Evolutionary conservation across 139 green algal species (phyloP), one percentile per base, ranked within the genome.

Genomic region (Limnomonas spitsbergensis): DNA sequence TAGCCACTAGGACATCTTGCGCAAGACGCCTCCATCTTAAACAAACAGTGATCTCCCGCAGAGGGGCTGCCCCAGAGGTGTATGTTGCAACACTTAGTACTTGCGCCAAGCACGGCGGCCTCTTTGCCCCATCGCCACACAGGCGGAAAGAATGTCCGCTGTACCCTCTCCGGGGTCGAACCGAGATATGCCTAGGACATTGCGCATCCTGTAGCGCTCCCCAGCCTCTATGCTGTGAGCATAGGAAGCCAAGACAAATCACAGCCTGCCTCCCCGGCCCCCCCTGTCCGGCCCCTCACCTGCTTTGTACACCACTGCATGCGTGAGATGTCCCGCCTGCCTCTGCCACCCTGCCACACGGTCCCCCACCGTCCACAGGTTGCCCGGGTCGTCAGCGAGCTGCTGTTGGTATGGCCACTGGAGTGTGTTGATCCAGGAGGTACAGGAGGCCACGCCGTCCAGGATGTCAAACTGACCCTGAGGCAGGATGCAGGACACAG

Each of bases 401-500:
- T 56, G 42, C 1, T 61, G 52, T 34, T 53, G 24, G 4, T 73
- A 40, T 0, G 54, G 27, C 89, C 89, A 93, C 0, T 88, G 47
- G n/a, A 93, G 70, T 26, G 38, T 67, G 20, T 42, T 36, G 2
- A 93, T 84, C 89, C 89, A 93, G 26, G 82, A 56, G 53, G 81
- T 80, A 37, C 42, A 82, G 52, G 76, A 85, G 31, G 85, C 89
- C 0, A 85, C 75, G n/a, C 89, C 89, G 36, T 94, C 89, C 31
- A 93, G 91, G 1, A 80, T 81, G 69, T 94, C 89, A 73, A 83
- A 88, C 68, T 88, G 81, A 40, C 89, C 85, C 83, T 92, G 47
- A 14, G 20, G 47, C 47, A 61, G 14, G 14, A 61, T 29, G 47
- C 47, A 29, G 20, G 14, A 61, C 47, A 61, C 47, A 29, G 14